A percentile compares a stretch with the other conserved stretches of the same genome.
phyloP scores from a whole-genome alignment of 495 filamentous ascomycete species.

The Neurospora sp. region DNA sequence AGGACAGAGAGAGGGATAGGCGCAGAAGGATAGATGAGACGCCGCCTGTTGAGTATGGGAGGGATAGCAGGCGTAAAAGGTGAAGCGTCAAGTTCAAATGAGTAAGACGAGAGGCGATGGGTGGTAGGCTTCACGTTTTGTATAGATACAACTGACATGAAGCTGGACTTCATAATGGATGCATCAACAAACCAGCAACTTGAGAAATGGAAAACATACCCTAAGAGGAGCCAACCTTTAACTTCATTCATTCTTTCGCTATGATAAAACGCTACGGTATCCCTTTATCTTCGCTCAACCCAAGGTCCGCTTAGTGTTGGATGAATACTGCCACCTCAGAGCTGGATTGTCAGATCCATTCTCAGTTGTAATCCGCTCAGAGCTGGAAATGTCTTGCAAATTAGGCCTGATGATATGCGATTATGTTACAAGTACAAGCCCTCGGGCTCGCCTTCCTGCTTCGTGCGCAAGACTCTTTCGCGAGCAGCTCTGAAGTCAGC shows the following conservation, averaged over 20 bases:
- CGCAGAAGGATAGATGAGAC: neutral
- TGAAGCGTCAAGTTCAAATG: neutral
- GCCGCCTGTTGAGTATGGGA: neutral
- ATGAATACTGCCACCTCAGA: neutral
- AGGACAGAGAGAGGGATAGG: conserved; percentile 38
- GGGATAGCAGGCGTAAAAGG: neutral
- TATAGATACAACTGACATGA: neutral
- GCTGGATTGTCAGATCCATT: neutral
- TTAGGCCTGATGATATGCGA: conserved; percentile 3
- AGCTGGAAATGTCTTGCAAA: neutral
- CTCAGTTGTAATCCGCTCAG: neutral
- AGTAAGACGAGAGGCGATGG: neutral
- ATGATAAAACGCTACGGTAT: neutral
- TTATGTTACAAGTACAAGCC: conserved; percentile 84
- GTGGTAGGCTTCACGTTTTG: neutral
- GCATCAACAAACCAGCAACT: neutral
- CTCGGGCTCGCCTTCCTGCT: conserved; percentile 96
- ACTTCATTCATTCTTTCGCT: neutral
- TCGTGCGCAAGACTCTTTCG: conserved; percentile 95
- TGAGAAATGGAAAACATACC: neutral
- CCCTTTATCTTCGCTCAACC: neutral
- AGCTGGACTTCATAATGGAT: neutral
- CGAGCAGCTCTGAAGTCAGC: conserved; percentile 88
- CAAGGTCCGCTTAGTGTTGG: neutral
- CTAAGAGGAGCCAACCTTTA: neutral